phyloP scores from a whole-genome alignment of 1,284 basidiomycete species.

The Coniferiporia sulphurascens region DNA sequence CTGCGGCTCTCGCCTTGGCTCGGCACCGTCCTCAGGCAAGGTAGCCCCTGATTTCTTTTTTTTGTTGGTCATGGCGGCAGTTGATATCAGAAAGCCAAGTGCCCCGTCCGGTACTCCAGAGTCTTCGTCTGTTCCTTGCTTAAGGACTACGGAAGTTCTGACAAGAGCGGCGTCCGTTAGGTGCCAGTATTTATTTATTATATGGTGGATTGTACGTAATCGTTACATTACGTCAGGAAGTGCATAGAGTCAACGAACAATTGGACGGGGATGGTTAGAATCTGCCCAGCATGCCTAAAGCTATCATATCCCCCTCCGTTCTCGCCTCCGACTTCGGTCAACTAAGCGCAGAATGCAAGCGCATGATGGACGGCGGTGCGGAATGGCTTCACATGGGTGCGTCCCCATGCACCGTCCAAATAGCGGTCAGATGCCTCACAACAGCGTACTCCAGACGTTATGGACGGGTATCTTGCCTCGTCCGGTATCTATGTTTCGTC shows the following conservation, averaged over 20 bases:
- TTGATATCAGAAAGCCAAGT: not conserved
- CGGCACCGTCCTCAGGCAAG: not conserved
- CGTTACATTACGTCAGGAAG: no score
- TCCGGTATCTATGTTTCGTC: slow-evolving; percentile 20
- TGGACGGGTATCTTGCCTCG: slow-evolving; percentile 75
- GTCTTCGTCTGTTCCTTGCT: no score
- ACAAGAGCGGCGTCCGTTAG: no score
- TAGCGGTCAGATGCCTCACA: not conserved
- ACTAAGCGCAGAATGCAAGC: slow-evolving; percentile 85
- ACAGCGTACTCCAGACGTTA: slow-evolving; percentile 63
- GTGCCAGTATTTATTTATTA: no score
- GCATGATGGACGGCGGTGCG: slow-evolving; percentile 89
- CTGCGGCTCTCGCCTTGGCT: not conserved
- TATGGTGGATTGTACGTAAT: no score
- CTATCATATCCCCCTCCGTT: slow-evolving; percentile 88
- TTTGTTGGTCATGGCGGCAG: not conserved
- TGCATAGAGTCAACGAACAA: no score
- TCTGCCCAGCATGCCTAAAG: slow-evolving; percentile 57
- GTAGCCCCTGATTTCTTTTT: slow-evolving; percentile 1
- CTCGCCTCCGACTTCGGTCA: slow-evolving; percentile 95
- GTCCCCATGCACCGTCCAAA: slow-evolving; percentile 24
- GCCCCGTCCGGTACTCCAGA: no score
- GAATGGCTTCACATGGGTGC: slow-evolving; percentile 96
- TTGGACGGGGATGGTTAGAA: no score
- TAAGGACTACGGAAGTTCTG: not conserved